Base-by-base conservation (phyloP, 192 early-diverging fungal species). In the Gonapodya sp. region DNA sequence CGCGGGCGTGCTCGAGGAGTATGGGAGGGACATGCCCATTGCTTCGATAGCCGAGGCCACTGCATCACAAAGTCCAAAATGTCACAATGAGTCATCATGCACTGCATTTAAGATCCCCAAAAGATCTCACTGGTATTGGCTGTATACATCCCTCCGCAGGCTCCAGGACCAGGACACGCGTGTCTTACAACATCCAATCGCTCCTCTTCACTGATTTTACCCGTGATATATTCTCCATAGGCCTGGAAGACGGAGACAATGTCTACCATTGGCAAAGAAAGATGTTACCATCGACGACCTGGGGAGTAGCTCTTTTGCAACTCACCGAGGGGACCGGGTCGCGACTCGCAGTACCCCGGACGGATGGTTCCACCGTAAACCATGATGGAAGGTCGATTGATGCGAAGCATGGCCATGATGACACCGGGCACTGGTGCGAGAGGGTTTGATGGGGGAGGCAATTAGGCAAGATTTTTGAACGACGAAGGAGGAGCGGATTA, bases 131-230 rank as follows among this genome's bases (percentile, higher is more conserved):
- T 96, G 24, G 95, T 96, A 86, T 98, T 98, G 72, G 96, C 96
- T 0, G 96, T 98, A 87, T 96, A 97, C 98, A 99, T 99, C 78
- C 98, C 98, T 83, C 98, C 98, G 87, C 98, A 99, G 18, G 96
- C 96, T 79, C 98, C 98, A 36, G 97, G 90, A 35, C 98, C 98
- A 2, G 90, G 90, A 77, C 90, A 91, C 1, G 87, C 73, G 80
- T 91, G 33, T 30, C 82, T 75, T 64, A 91, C 84, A 79, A 91
- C 85, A 78, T 91, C 89, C 35, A 78, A 35, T 14, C 97, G 91
- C 86, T 96, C 89, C 34, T 93, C 93, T 83, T 99, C 95, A 77
- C 89, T 89, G 84, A 98, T 97, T 33, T 89, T 91, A 34, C 98
- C 98, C 18, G 96, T 85, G 80, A 99, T 88, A 84, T 92, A 98